phyloP scores from a whole-genome alignment of 2,329 filamentous ascomycete genomes.

The Ophiostoma novo-ulmi region DNA sequence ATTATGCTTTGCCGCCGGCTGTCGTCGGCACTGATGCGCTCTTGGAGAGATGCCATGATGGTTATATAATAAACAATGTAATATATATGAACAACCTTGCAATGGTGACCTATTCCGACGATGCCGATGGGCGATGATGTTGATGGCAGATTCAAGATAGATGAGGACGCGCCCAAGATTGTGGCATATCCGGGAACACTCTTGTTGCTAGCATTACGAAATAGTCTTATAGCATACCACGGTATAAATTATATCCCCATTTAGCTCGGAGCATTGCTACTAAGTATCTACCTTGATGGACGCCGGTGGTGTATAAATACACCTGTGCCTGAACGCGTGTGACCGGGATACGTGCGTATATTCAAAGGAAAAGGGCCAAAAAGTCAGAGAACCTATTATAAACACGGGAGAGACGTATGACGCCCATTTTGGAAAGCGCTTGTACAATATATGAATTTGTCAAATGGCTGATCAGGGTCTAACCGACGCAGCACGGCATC shows the following conservation, averaged over 20 bases:
- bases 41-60: neutral
- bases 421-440: neutral
- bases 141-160: no score
- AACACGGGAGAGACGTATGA: neutral
- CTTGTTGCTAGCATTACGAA: neutral
- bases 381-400: neutral
- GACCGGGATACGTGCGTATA: neutral
- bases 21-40: neutral
- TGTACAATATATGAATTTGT: conserved; percentile 11
- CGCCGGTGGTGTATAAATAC: neutral
- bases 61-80: neutral
- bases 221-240: neutral
- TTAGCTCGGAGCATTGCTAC: neutral
- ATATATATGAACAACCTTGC: neutral
- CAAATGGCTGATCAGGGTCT: conserved; percentile 10
- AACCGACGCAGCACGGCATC: conserved; percentile 19
- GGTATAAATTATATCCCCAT: no score
- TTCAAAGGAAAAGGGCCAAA: neutral
- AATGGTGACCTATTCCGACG: neutral
- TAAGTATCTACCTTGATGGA: neutral
- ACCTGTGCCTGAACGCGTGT: neutral
- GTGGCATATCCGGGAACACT: neutral
- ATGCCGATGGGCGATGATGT: neutral
- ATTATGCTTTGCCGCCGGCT: conserved; percentile 8
- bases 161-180: no score